Evolutionary conservation across 2,329 filamentous ascomycete species (phyloP), one percentile per base, ranked within the genome.

Genomic region (Paramyrothecium roridum): DNA sequence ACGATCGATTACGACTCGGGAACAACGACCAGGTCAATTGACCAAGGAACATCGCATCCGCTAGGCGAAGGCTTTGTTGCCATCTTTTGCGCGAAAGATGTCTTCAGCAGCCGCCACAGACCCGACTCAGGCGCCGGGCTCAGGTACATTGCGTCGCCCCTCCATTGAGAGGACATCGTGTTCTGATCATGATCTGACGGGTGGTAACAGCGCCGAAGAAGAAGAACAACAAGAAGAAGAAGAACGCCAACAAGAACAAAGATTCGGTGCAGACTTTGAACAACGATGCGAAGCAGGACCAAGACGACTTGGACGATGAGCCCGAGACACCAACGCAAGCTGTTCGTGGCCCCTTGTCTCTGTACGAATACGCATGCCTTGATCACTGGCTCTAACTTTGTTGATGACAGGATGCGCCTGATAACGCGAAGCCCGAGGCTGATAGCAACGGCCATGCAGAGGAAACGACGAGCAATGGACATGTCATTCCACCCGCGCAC

Each of bases 211-310:
- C 72, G 63, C 64, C 76, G 51, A 82, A 80, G 71, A 84, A 82
- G 73, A 84, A 81, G 73, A 80, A 77, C 67, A 80, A 77, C 64
- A 84, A 80, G 63, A 85, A 83, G 72, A 85, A 82, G 74, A 83
- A 81, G 76, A 81, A 78, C 62, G 74, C 74, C 48, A 73, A 72
- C 66, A 81, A 80, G 67, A 68, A 72, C 55, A 80, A 79, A 63
- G 73, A 75, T 20, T 58, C 70, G 12, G 59, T 66, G 50, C 69
- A 72, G 55, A 63, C 71, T 51, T 71, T 63, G 50, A 71, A 68
- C 57, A 67, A 61, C 54, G 65, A 71, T 34, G 54, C 63, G 52
- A 66, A 65, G 52, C 68, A 62, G 54, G 66, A 70, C 47, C 65
- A 72, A 45, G 75, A 76, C 53, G 70, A 76, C 47, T 66, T 72